Evolutionary conservation across 352 stramenopile genomes (phyloP).

Genomic region (Pythium brachiatum): DNA sequence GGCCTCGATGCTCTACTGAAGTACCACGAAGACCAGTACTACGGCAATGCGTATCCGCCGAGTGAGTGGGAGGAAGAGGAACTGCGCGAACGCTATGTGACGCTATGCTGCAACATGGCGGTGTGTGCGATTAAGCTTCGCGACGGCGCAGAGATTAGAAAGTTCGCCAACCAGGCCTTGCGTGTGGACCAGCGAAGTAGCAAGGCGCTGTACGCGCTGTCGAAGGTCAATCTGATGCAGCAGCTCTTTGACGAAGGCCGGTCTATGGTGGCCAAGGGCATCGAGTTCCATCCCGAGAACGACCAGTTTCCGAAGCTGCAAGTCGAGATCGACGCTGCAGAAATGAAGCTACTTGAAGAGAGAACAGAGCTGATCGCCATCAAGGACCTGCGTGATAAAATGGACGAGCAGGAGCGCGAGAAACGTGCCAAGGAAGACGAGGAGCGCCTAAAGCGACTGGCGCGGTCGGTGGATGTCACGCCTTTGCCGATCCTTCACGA

Average conservation of each 20-base stretch:
- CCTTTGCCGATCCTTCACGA: conserved; percentile 62
- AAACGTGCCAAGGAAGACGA: conserved; percentile 28
- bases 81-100: conserved; percentile 43
- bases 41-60: conserved; percentile 33
- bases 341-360: conserved; percentile 28
- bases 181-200: conserved; percentile 36
- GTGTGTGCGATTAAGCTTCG: conserved; percentile 75
- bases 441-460: conserved; percentile 39
- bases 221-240: conserved; percentile 66
- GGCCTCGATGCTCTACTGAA: conserved; percentile 37
- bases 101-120: conserved; percentile 70
- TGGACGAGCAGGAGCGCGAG: conserved; percentile 15
- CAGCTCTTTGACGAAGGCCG: conserved; percentile 49
- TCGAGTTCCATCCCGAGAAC: conserved; percentile 44
- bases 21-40: conserved; percentile 48
- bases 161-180: conserved; percentile 62
- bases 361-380: conserved; percentile 34
- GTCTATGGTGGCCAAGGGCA: conserved; percentile 35
- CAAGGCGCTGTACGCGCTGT: conserved; percentile 73
- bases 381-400: conserved; percentile 24
- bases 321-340: conserved; percentile 40
- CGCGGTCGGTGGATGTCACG: conserved; percentile 30
- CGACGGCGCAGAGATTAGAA: conserved; percentile 43
- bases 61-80: conserved; percentile 45
- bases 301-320: conserved; percentile 44